Percentiles rank a stretch among this genome's conserved stretches.
phyloP scores from a whole-genome alignment of 2,329 filamentous ascomycete genomes.

The Diaporthe sp. region DNA sequence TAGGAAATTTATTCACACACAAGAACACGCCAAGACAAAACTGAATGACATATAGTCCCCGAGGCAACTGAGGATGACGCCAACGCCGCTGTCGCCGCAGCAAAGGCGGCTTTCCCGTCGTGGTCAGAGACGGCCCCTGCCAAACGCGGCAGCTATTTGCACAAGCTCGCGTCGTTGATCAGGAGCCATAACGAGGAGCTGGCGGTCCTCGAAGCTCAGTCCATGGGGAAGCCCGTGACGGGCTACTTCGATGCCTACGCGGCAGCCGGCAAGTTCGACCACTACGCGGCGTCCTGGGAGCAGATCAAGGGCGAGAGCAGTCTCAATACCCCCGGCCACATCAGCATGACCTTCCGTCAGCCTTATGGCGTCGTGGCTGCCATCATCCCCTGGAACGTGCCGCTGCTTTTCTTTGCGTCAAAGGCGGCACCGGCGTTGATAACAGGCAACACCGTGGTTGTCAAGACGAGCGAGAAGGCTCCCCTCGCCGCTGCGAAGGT shows the following conservation, averaged over 20 bases:
- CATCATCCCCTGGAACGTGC: conserved; percentile 73
- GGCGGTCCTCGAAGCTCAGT: conserved; percentile 59
- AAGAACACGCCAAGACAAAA: not conserved
- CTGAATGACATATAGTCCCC: conserved; percentile 50
- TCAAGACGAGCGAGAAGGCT: conserved; percentile 69
- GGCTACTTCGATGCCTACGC: conserved; percentile 55
- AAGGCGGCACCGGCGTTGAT: conserved; percentile 66
- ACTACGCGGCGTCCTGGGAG: conserved; percentile 59
- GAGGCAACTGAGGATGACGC: conserved; percentile 60
- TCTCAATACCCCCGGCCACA: conserved; percentile 62
- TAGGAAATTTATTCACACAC: conserved; percentile 23
- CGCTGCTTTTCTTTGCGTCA: conserved; percentile 59
- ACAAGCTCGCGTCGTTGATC: conserved; percentile 61
- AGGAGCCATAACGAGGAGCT: conserved; percentile 57
- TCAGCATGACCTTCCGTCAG: conserved; percentile 62
- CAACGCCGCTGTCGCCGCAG: conserved; percentile 59
- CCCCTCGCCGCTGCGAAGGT: conserved; percentile 59
- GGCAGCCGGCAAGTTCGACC: conserved; percentile 54
- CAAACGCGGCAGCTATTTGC: conserved; percentile 58
- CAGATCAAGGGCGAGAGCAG: conserved; percentile 60
- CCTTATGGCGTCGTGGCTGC: conserved; percentile 66
- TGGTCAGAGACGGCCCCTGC: conserved; percentile 59
- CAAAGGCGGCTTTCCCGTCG: conserved; percentile 58
- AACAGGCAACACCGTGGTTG: conserved; percentile 63
- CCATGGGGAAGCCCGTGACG: conserved; percentile 60